Evolutionary conservation across 306 rosid genomes (phyloP).

Genomic region (barrel medic (Medicago truncatula)): DNA sequence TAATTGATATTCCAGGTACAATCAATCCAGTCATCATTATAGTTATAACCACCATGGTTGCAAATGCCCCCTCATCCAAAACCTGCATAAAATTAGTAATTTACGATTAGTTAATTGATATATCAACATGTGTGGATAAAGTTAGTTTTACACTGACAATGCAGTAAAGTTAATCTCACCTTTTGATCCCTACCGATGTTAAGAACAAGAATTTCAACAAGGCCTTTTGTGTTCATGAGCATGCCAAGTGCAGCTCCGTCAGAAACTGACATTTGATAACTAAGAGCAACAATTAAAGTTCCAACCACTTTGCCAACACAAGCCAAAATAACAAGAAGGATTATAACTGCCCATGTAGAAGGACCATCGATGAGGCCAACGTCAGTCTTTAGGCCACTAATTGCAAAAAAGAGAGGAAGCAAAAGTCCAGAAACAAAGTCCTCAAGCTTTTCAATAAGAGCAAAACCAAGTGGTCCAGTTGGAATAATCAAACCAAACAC

Average conservation of each 20-base stretch:
- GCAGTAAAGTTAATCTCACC: conserved; percentile 25
- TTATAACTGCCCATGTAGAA: conserved; percentile 49
- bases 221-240: conserved; percentile 94
- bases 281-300: conserved; percentile 57
- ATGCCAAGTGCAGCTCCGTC: conserved; percentile 81
- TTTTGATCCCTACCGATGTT: conserved; percentile 82
- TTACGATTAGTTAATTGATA: neutral
- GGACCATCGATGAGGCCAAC: conserved; percentile 31
- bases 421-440: conserved; percentile 80
- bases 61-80: conserved; percentile 68
- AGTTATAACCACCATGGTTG: conserved; percentile 75
- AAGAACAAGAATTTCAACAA: conserved; percentile 78
- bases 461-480: conserved; percentile 74
- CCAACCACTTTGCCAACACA: conserved; percentile 77
- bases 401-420: conserved; percentile 89
- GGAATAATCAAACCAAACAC: conserved; percentile 84
- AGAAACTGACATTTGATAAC: conserved; percentile 62
- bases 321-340: conserved; percentile 56
- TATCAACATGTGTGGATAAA: neutral
- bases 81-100: conserved; percentile 52
- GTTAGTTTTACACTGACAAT: no score
- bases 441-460: conserved; percentile 86
- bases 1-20: conserved; percentile 62
- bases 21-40: conserved; percentile 72
- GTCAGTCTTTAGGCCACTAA: conserved; percentile 82